Conservation (phyloP, 2,329 filamentous ascomycete genomes). For the Aspergillus sp. region DNA sequence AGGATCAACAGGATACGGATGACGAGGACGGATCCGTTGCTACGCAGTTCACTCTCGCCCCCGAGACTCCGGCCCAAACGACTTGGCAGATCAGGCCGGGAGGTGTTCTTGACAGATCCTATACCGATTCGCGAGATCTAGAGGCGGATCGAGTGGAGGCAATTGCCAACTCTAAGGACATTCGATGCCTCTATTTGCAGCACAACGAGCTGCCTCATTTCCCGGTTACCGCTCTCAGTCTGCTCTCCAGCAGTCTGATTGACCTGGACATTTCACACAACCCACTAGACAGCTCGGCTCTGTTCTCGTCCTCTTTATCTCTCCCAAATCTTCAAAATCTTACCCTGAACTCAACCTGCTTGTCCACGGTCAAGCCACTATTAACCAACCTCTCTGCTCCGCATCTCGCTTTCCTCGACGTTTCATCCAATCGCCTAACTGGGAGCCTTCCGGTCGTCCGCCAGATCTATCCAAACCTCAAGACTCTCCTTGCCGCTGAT, state of each 20-base stretch:
- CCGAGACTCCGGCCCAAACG: slow-evolving; percentile 34
- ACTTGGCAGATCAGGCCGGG: slow-evolving; percentile 32
- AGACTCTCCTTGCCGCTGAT: slow-evolving; percentile 64
- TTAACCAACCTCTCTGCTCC: slow-evolving; percentile 63
- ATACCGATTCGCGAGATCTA: slow-evolving; percentile 53
- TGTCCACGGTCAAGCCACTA: slow-evolving; percentile 62
- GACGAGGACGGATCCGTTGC: slow-evolving; percentile 34
- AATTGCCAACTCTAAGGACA: slow-evolving; percentile 37
- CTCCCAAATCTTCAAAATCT: slow-evolving; percentile 70
- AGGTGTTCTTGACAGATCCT: slow-evolving; percentile 58
- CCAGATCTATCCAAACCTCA: slow-evolving; percentile 60
- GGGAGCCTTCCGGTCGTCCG: slow-evolving; percentile 58
- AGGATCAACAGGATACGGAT: slow-evolving; percentile 20
- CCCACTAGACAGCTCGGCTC: slow-evolving; percentile 56
- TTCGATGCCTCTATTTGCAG: slow-evolving; percentile 59
- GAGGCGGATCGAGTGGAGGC: slow-evolving; percentile 40
- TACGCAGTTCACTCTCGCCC: slow-evolving; percentile 34
- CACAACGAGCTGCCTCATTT: slow-evolving; percentile 67
- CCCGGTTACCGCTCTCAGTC: slow-evolving; percentile 58
- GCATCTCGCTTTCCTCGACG: slow-evolving; percentile 64
- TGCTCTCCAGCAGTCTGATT: slow-evolving; percentile 62
- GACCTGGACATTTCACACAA: slow-evolving; percentile 70
- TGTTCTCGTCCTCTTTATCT: slow-evolving; percentile 57
- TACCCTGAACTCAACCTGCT: slow-evolving; percentile 64
- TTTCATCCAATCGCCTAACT: slow-evolving; percentile 73